A percentile compares a stretch with the other conserved stretches of the same genome.
phyloP scores from a whole-genome alignment of 2,329 filamentous ascomycete genomes.

The Berkeleyomyces rouxiae region DNA sequence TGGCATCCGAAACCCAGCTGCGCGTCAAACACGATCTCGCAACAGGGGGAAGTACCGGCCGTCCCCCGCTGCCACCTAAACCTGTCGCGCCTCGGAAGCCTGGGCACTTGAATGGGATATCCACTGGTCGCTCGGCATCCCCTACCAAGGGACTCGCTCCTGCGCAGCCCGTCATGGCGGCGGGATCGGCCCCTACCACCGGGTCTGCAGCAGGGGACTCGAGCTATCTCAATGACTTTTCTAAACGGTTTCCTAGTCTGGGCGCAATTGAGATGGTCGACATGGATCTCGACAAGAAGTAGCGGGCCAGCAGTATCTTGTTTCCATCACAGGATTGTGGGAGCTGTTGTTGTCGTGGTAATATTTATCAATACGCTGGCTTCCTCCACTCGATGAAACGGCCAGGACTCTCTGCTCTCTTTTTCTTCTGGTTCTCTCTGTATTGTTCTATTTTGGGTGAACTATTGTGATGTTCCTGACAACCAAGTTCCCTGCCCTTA shows the following conservation, averaged over 20 bases:
- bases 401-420: no score
- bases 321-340: not conserved
- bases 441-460: no score
- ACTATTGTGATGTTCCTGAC: no score
- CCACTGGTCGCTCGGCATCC: slow-evolving; percentile 26
- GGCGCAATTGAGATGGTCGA: slow-evolving; percentile 80
- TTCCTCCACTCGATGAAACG: no score
- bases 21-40: slow-evolving; percentile 16
- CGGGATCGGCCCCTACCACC: slow-evolving; percentile 26
- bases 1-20: slow-evolving; percentile 10
- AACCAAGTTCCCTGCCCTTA: no score
- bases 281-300: slow-evolving; percentile 32
- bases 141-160: slow-evolving; percentile 21
- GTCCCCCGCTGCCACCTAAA: slow-evolving; percentile 18
- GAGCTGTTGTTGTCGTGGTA: not conserved
- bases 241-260: slow-evolving; percentile 72
- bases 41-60: slow-evolving; percentile 3
- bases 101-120: slow-evolving; percentile 39
- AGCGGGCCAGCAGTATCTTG: not conserved
- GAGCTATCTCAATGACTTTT: slow-evolving; percentile 56
- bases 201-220: slow-evolving; percentile 40
- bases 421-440: no score
- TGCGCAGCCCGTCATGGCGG: slow-evolving; percentile 23
- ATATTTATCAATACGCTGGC: not conserved
- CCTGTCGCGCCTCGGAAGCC: slow-evolving; percentile 46